Percentiles rank a stretch among this genome's conserved stretches.
phyloP scores from a whole-genome alignment of 2,329 filamentous ascomycete genomes.

The Ascomycota sp. region DNA sequence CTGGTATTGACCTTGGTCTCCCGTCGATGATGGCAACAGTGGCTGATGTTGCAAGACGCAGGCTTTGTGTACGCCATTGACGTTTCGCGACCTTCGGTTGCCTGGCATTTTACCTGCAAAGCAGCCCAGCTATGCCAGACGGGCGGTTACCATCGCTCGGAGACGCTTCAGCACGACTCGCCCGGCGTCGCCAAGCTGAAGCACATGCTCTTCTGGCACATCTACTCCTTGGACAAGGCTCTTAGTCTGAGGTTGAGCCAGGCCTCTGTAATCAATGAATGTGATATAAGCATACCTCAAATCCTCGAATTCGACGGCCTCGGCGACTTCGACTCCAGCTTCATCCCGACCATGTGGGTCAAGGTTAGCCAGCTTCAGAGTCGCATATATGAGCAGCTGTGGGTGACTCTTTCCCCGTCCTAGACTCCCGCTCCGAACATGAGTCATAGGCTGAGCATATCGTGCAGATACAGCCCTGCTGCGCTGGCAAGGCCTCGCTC shows the following conservation, averaged over 20 bases:
- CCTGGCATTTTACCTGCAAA: slow-evolving; percentile 40
- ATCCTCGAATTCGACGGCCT: slow-evolving; percentile 21
- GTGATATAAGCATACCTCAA: slow-evolving; percentile 32
- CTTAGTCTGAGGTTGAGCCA: slow-evolving; percentile 39
- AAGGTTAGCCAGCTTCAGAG: slow-evolving; percentile 34
- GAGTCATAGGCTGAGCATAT: neutral
- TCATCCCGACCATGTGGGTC: slow-evolving; percentile 32
- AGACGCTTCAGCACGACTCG: slow-evolving; percentile 13
- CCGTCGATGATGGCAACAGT: too few relatives aligned
- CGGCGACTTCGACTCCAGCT: slow-evolving; percentile 9
- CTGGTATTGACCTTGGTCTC: too few relatives aligned
- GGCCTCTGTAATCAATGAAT: slow-evolving; percentile 35
- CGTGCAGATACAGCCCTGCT: slow-evolving; percentile 26
- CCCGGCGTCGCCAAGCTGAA: slow-evolving; percentile 15
- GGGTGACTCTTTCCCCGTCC: slow-evolving; percentile 1
- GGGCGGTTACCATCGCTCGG: slow-evolving; percentile 36
- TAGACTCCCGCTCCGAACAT: neutral
- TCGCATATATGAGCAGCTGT: slow-evolving; percentile 33
- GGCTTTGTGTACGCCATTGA: slow-evolving; percentile 42
- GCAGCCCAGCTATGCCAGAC: slow-evolving; percentile 40
- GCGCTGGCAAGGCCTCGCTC: slow-evolving; percentile 19
- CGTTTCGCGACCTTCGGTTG: slow-evolving; percentile 38
- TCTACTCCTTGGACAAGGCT: slow-evolving; percentile 37
- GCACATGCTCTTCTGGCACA: slow-evolving; percentile 25
- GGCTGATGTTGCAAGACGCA: too few relatives aligned